These are phyloP conservation scores for Fusarium tjaetaba DNA, from an alignment of 2,329 filamentous ascomycete genomes.

Conservation along the genomic window DNA sequence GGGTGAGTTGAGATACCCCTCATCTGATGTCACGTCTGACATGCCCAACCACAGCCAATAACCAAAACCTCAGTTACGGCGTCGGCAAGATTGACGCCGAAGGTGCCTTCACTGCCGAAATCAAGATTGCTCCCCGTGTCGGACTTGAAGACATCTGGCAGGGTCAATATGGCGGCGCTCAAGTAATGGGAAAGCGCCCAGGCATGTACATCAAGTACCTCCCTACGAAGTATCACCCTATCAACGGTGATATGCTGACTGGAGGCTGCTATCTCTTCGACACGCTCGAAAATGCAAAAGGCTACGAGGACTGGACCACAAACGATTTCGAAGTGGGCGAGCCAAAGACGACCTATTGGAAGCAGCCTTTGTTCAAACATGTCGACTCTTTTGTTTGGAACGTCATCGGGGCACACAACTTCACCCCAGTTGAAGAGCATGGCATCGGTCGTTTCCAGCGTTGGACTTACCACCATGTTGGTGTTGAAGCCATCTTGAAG, in stretches of 20 bases:
- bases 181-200: slow-evolving; percentile 25
- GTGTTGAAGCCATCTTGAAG: slow-evolving; percentile 17
- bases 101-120: slow-evolving; percentile 35
- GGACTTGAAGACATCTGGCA: slow-evolving; percentile 32
- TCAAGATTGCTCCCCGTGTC: slow-evolving; percentile 13
- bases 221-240: slow-evolving; percentile 18
- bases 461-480: slow-evolving; percentile 23
- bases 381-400: slow-evolving; percentile 25
- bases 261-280: slow-evolving; percentile 33
- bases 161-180: slow-evolving; percentile 24
- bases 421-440: slow-evolving; percentile 12
- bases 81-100: slow-evolving; percentile 10
- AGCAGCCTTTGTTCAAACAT: slow-evolving; percentile 30
- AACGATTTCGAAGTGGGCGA: slow-evolving; percentile 38
- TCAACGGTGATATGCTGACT: slow-evolving; percentile 30
- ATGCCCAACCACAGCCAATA: background rate
- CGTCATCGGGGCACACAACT: slow-evolving; percentile 35
- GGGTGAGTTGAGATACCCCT: background rate
- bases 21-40: background rate
- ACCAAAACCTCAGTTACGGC: slow-evolving; percentile 1
- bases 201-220: slow-evolving; percentile 39
- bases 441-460: slow-evolving; percentile 33
- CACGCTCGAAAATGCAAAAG: slow-evolving; percentile 21
- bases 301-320: slow-evolving; percentile 28
- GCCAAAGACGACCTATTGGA: slow-evolving; percentile 35